Percentiles rank a stretch among this genome's conserved stretches.
Conservation (phyloP, 192 early-diverging fungal genomes). For the Linnemannia exigua region DNA sequence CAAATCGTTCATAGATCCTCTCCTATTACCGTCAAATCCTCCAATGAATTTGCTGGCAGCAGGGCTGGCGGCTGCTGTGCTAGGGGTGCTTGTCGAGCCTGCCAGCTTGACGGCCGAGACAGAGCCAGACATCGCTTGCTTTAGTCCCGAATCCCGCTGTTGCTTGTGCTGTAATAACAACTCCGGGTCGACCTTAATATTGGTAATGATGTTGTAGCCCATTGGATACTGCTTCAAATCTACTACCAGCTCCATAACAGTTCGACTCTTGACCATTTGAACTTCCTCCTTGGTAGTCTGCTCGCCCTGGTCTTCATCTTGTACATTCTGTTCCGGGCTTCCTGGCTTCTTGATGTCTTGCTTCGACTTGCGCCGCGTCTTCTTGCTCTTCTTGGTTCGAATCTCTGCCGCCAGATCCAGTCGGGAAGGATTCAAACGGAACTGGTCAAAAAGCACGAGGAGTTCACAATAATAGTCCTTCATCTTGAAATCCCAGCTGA, state of each 20-base stretch:
- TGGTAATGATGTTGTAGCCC: conserved; percentile 57
- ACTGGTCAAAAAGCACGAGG: conserved; percentile 41
- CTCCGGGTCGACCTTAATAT: conserved; percentile 55
- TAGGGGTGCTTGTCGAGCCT: conserved; percentile 4
- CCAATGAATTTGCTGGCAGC: conserved; percentile 31
- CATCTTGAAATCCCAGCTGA: conserved; percentile 38
- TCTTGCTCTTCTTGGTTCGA: conserved; percentile 16
- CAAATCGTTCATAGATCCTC: neutral
- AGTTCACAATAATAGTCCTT: conserved; percentile 46
- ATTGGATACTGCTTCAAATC: conserved; percentile 56
- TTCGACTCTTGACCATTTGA: conserved; percentile 20
- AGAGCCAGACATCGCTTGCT: conserved; percentile 14
- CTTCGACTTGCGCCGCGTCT: conserved; percentile 1
- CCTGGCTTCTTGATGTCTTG: neutral
- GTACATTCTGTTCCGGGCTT: neutral
- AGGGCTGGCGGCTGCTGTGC: neutral
- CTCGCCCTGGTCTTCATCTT: neutral
- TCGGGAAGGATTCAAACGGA: conserved; percentile 37
- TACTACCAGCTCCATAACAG: conserved; percentile 42
- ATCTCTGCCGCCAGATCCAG: conserved; percentile 28
- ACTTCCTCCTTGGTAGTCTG: neutral
- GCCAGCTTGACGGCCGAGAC: conserved; percentile 25
- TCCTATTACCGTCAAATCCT: conserved; percentile 29
- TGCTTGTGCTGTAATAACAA: conserved; percentile 49
- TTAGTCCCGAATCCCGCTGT: conserved; percentile 19